phyloP scores from a whole-genome alignment of 2,329 filamentous ascomycete species.

The Pyrenophora seminiperda region DNA sequence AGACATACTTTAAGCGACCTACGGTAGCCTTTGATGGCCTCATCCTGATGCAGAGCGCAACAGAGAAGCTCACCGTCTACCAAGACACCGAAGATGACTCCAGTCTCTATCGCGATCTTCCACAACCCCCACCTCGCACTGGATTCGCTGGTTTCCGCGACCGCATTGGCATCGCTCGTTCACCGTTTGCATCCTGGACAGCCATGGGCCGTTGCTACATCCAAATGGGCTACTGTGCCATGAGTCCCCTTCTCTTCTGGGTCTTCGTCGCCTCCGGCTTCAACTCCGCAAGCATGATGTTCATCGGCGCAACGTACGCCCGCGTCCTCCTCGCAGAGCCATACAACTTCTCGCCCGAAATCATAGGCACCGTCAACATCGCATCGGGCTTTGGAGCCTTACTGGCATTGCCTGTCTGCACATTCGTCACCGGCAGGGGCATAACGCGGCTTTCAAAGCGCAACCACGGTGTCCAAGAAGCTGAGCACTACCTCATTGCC shows the following conservation, averaged over 20 bases:
- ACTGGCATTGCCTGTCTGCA: slow-evolving; percentile 23
- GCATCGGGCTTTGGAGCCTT: slow-evolving; percentile 27
- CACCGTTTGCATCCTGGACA: slow-evolving; percentile 33
- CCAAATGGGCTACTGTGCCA: slow-evolving; percentile 36
- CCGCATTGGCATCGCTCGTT: slow-evolving; percentile 27
- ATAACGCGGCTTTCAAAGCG: slow-evolving; percentile 27
- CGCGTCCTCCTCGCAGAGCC: slow-evolving; percentile 27
- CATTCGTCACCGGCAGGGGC: slow-evolving; percentile 11
- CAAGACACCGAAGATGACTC: slow-evolving; percentile 39
- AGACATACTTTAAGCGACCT: slow-evolving; percentile 51
- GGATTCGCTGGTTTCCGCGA: slow-evolving; percentile 17
- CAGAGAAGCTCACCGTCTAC: slow-evolving; percentile 49
- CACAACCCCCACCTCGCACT: slow-evolving; percentile 18
- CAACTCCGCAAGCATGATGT: slow-evolving; percentile 40
- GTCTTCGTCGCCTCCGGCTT: slow-evolving; percentile 31
- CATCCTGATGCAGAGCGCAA: slow-evolving; percentile 47
- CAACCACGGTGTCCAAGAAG: slow-evolving; percentile 38
- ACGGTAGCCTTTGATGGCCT: slow-evolving; percentile 51
- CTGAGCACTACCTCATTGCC: slow-evolving; percentile 39
- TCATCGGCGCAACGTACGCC: slow-evolving; percentile 35
- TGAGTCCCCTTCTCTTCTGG: slow-evolving; percentile 43
- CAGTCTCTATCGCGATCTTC: slow-evolving; percentile 32
- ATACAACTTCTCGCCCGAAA: slow-evolving; percentile 25
- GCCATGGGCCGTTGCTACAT: slow-evolving; percentile 31
- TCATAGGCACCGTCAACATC: slow-evolving; percentile 29